phyloP scores from a whole-genome alignment of 371 early-diverging fungal species.

The Chytridium lagenaria region DNA sequence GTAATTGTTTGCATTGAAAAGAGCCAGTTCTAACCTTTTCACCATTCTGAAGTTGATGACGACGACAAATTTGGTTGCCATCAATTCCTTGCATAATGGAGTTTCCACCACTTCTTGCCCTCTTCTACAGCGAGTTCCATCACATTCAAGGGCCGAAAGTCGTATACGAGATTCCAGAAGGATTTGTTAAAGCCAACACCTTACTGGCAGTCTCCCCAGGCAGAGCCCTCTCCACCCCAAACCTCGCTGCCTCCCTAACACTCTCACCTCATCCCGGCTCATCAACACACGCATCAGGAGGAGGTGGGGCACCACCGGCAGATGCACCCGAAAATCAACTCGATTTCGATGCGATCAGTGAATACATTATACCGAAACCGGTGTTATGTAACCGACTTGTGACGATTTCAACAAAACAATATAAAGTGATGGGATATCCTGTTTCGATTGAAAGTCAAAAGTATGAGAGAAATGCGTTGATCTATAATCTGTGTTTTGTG shows the following conservation, averaged over 20 bases:
- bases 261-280: conserved; percentile 23
- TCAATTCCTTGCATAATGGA: neutral
- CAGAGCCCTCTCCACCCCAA: conserved; percentile 5
- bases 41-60: neutral
- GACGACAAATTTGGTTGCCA: neutral
- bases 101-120: conserved; percentile 43
- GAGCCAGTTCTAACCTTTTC: too few relatives aligned
- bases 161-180: conserved; percentile 84
- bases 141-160: conserved; percentile 83
- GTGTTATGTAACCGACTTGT: conserved; percentile 79
- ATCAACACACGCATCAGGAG: conserved; percentile 15
- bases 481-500: conserved; percentile 90
- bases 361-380: conserved; percentile 86
- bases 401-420: conserved; percentile 69
- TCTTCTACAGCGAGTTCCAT: conserved; percentile 87
- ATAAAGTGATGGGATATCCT: conserved; percentile 80
- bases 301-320: neutral
- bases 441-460: conserved; percentile 73
- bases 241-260: conserved; percentile 21
- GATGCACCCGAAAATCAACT: conserved; percentile 59
- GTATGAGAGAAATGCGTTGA: conserved; percentile 80
- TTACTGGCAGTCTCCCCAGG: conserved; percentile 11
- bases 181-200: conserved; percentile 58
- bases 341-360: conserved; percentile 86
- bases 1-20: too few relatives aligned